Evolutionary conservation across 352 stramenopile genomes (phyloP).

Genomic region (Salisapilia sapeloensis): DNA sequence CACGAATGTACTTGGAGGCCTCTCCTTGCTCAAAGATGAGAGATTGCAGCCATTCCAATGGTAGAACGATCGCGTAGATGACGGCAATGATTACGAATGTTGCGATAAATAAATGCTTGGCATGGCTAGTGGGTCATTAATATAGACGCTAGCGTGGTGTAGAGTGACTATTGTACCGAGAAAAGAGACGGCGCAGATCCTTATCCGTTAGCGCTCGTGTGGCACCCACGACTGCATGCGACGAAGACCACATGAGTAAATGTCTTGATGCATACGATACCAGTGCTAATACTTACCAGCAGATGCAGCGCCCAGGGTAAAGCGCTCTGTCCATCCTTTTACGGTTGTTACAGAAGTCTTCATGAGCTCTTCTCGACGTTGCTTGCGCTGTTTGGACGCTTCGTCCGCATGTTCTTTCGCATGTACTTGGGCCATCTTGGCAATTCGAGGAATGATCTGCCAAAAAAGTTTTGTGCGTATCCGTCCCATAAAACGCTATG

Average conservation of each 20-base stretch:
- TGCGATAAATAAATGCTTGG: conserved; percentile 29
- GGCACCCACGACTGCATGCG: conserved; percentile 6
- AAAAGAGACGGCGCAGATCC: conserved; percentile 29
- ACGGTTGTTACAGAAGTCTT: too few species aligned
- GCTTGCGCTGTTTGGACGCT: too few species aligned
- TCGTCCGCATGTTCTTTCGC: too few species aligned
- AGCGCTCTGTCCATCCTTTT: conserved; percentile 4
- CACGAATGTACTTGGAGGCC: conserved; percentile 24
- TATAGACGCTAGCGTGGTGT: conserved; percentile 2
- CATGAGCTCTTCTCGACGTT: too few species aligned
- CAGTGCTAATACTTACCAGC: conserved; percentile 3
- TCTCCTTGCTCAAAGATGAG: conserved; percentile 15
- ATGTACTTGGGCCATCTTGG: too few species aligned
- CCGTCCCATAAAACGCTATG: too few species aligned
- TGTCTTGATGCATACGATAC: background rate
- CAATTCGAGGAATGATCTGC: too few species aligned
- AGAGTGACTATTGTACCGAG: conserved; percentile 5
- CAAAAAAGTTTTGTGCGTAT: too few species aligned
- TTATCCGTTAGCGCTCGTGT: conserved; percentile 20
- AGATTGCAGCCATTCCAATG: conserved; percentile 38
- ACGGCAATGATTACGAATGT: conserved; percentile 30
- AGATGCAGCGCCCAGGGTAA: conserved; percentile 4
- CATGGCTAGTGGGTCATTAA: conserved; percentile 10
- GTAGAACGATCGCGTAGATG: conserved; percentile 25
- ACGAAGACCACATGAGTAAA: background rate